Conservation (phyloP, 306 rosid species). For the Senna siamea region DNA sequence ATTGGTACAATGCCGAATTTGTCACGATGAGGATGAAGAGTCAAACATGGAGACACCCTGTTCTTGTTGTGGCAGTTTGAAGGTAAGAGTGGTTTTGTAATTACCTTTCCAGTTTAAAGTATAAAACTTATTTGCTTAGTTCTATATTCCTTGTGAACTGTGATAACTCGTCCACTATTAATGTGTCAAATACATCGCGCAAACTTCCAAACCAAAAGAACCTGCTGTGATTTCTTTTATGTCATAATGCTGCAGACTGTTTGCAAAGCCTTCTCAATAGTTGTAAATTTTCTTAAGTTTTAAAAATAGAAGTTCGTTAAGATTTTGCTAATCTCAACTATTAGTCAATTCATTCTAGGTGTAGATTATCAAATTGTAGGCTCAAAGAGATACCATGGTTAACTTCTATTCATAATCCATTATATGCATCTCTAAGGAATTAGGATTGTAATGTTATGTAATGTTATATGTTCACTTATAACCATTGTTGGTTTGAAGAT, state of each 20-base stretch:
- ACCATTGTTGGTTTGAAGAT: constrained; percentile 9
- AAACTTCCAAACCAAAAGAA: neutral
- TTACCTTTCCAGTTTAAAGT: constrained; percentile 4
- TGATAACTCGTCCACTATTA: neutral
- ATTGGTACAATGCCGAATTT: constrained; percentile 72
- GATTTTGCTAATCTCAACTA: neutral
- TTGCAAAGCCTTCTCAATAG: neutral
- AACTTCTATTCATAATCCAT: neutral
- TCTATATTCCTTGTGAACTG: neutral
- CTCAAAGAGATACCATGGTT: neutral
- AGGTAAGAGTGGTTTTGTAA: constrained; percentile 51
- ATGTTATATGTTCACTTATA: neutral
- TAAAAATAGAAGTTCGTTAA: too few relatives aligned
- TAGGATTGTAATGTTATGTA: neutral
- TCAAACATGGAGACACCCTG: constrained; percentile 89
- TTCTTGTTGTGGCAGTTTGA: constrained; percentile 86
- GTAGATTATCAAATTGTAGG: neutral
- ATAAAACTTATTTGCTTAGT: neutral
- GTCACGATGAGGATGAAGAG: constrained; percentile 80
- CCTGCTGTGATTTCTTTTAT: neutral
- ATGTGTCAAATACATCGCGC: neutral
- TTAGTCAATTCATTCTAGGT: neutral
- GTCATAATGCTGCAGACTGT: neutral
- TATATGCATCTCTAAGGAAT: neutral
- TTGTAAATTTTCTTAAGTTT: neutral